These are phyloP conservation scores for Eudorina sp. DNA, from an alignment of 139 green algal genomes.

Conservation along the genomic window DNA sequence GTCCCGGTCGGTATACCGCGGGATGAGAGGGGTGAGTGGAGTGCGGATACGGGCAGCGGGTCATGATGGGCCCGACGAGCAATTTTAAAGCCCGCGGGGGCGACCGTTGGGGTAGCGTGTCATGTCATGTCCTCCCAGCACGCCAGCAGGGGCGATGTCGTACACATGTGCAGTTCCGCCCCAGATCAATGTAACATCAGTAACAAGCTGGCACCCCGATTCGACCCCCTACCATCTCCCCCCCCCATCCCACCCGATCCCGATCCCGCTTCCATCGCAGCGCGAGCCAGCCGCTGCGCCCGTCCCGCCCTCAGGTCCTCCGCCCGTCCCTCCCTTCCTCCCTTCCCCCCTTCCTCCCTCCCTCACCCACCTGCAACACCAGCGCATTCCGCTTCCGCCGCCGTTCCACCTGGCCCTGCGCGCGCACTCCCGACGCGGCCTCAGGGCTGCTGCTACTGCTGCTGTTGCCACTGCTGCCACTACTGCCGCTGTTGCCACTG, in stretches of 20 bases:
- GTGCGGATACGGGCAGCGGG: too few relatives aligned
- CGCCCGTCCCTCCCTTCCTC: too few relatives aligned
- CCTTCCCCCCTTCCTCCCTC: too few relatives aligned
- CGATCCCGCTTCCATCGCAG: not conserved
- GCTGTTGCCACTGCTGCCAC: not conserved
- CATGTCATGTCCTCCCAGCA: too few relatives aligned
- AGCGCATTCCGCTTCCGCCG: slow-evolving; percentile 16
- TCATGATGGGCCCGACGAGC: not conserved
- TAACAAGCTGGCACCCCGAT: too few relatives aligned
- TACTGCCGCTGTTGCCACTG: not conserved
- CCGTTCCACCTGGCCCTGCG: not conserved
- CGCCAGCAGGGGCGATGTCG: too few relatives aligned
- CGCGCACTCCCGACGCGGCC: too few relatives aligned
- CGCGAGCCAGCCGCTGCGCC: not conserved
- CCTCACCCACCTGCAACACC: slow-evolving; percentile 15
- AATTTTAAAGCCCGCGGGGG: not conserved
- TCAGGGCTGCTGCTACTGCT: too few relatives aligned
- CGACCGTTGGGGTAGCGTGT: too few relatives aligned
- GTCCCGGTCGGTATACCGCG: not conserved
- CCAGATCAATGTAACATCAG: too few relatives aligned
- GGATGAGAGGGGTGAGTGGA: too few relatives aligned
- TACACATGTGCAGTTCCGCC: too few relatives aligned
- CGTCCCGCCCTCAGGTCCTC: not conserved
- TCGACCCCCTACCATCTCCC: not conserved
- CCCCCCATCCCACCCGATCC: not conserved